Conservation (phyloP, 2,329 filamentous ascomycete species). For the Anisogramma anomala region DNA sequence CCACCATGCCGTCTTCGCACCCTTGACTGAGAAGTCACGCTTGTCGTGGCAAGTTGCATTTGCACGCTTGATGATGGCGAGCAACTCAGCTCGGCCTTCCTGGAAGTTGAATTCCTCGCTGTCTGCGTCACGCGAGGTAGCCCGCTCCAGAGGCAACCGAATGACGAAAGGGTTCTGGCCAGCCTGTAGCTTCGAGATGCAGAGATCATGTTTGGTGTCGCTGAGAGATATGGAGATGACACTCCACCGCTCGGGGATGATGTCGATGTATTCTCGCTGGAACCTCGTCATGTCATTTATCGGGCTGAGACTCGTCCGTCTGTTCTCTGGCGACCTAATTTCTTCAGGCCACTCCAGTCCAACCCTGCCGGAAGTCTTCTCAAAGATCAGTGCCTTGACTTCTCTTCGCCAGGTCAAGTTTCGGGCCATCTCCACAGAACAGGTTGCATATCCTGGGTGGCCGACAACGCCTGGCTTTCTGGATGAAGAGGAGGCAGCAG, state of each 20-base stretch:
- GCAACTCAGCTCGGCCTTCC: slow-evolving; percentile 65
- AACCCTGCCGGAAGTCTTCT: slow-evolving; percentile 31
- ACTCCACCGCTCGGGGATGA: slow-evolving; percentile 73
- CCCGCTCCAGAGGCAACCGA: slow-evolving; percentile 71
- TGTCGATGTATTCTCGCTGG: slow-evolving; percentile 71
- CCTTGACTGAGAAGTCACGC: slow-evolving; percentile 60
- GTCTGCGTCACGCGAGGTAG: slow-evolving; percentile 69
- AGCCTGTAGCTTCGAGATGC: slow-evolving; percentile 72
- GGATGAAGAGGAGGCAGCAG: slow-evolving; percentile 43
- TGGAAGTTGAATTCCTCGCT: slow-evolving; percentile 71
- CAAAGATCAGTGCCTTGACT: slow-evolving; percentile 38
- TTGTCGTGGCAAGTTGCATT: slow-evolving; percentile 71
- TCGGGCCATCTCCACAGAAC: slow-evolving; percentile 57
- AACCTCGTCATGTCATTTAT: slow-evolving; percentile 50
- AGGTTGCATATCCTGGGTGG: slow-evolving; percentile 47
- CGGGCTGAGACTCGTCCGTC: slow-evolving; percentile 34
- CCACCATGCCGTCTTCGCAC: slow-evolving; percentile 81
- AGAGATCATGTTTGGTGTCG: slow-evolving; percentile 72
- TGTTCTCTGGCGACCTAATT: slow-evolving; percentile 20
- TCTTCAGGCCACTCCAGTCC: slow-evolving; percentile 27
- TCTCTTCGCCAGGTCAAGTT: slow-evolving; percentile 59
- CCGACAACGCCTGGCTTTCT: slow-evolving; percentile 29
- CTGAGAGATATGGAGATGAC: slow-evolving; percentile 77
- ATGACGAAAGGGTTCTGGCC: slow-evolving; percentile 73
- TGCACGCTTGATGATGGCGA: slow-evolving; percentile 69